These are phyloP conservation scores for Fusarium chuoi DNA, from an alignment of 2,329 filamentous ascomycete genomes.

Conservation along the genomic window DNA sequence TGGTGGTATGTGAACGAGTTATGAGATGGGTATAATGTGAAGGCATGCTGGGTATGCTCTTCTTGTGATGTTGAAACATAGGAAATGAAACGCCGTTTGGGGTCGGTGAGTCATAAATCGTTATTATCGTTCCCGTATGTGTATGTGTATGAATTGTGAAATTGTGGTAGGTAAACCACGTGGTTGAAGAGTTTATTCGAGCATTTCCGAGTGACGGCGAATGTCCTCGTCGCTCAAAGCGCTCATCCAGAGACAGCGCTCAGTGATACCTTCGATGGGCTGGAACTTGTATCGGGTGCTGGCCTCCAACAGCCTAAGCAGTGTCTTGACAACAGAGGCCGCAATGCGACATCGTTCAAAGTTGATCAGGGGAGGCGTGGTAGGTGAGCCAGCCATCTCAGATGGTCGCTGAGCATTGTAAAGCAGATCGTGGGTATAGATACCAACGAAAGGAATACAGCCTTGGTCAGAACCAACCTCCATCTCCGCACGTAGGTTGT, in stretches of 20 bases:
- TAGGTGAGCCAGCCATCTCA: constrained; percentile 75
- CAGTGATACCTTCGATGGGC: constrained; percentile 79
- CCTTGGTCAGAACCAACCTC: constrained; percentile 73
- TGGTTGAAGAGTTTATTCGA: constrained; percentile 51
- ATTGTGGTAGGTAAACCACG: background rate
- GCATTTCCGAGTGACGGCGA: constrained; percentile 59
- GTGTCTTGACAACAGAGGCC: constrained; percentile 80
- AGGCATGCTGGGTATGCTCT: constrained; percentile 36
- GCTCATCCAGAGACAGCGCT: constrained; percentile 87
- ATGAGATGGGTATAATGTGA: constrained; percentile 30
- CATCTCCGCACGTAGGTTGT: constrained; percentile 82
- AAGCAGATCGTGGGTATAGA: constrained; percentile 85
- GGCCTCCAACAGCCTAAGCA: constrained; percentile 81
- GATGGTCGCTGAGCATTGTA: constrained; percentile 84
- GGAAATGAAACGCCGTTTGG: constrained; percentile 31
- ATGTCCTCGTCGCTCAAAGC: constrained; percentile 82
- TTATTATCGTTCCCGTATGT: constrained; percentile 23
- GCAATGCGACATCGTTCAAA: constrained; percentile 84
- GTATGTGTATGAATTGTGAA: constrained; percentile 7
- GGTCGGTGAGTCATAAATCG: constrained; percentile 37
- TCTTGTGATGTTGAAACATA: constrained; percentile 32
- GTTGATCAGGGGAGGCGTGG: constrained; percentile 77
- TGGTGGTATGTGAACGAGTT: constrained; percentile 1
- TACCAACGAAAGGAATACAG: constrained; percentile 85
- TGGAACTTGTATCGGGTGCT: constrained; percentile 79